Percentiles rank a stretch among this genome's conserved stretches.
These are phyloP conservation scores for Eucalyptus tenuipes DNA, from an alignment of 345 rosid species.

Conservation along the genomic window DNA sequence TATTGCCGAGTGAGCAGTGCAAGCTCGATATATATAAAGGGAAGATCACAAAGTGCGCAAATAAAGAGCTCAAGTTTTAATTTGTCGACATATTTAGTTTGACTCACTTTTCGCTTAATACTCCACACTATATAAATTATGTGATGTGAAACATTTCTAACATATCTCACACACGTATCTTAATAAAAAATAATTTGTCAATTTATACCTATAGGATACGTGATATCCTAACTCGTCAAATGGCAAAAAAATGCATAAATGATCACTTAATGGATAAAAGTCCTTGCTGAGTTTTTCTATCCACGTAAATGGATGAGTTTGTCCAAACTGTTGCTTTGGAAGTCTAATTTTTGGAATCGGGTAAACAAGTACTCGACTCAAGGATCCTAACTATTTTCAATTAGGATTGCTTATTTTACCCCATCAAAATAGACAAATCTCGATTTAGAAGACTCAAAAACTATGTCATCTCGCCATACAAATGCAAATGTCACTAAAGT, in stretches of 20 bases:
- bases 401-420: rapidly evolving
- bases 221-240: background rate
- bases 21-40: background rate
- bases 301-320: background rate
- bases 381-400: background rate
- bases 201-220: rapidly evolving
- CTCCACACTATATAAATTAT: rapidly evolving
- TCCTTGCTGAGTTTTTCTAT: rapidly evolving
- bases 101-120: rapidly evolving
- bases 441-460: background rate
- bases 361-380: rapidly evolving
- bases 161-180: rapidly evolving
- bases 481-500: rapidly evolving
- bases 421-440: background rate
- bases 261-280: rapidly evolving
- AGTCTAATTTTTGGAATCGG: rapidly evolving
- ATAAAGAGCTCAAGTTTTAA: rapidly evolving
- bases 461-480: rapidly evolving
- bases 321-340: background rate
- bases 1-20: background rate
- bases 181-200: no score
- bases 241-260: background rate
- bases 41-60: rapidly evolving
- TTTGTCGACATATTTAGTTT: rapidly evolving
- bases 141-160: rapidly evolving